Evolutionary conservation across 176 grass and related monocot species (phyloP).

Genomic region (Rhynchospora tenuis): DNA sequence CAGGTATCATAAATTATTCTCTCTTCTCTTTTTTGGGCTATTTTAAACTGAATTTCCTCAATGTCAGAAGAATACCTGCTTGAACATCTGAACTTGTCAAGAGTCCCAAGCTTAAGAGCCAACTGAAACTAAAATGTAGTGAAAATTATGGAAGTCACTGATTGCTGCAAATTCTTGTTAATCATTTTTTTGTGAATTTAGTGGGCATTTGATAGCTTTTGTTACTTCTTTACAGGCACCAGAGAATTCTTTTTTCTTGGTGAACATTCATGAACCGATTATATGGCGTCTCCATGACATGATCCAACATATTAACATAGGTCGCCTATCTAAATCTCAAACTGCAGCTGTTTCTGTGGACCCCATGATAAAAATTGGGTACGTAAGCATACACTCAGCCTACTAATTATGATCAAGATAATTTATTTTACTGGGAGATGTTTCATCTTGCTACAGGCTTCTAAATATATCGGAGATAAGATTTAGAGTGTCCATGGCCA

Average conservation of each 20-base stretch:
- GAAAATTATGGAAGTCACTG: neutral
- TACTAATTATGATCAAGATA: neutral
- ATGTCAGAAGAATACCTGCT: neutral
- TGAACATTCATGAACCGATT: constrained; percentile 90
- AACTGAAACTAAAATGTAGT: neutral
- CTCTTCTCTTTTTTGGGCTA: neutral
- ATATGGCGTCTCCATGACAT: constrained; percentile 97
- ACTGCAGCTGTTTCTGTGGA: constrained; percentile 87
- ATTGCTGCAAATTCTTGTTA: constrained; percentile 10
- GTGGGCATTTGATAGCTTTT: neutral
- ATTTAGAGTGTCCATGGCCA: constrained; percentile 96
- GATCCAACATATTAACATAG: constrained; percentile 77
- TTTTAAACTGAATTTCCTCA: neutral
- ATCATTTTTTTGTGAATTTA: constrained; percentile 15
- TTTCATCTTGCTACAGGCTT: constrained; percentile 46
- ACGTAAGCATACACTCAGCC: constrained; percentile 13
- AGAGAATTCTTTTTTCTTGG: constrained; percentile 76
- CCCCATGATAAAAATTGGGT: constrained; percentile 94
- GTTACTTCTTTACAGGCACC: constrained; percentile 54
- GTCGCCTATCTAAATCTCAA: constrained; percentile 53
- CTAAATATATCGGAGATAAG: constrained; percentile 87
- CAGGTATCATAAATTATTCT: constrained; percentile 45
- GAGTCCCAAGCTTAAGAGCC: constrained; percentile 9
- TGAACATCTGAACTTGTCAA: neutral
- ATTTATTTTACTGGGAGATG: constrained; percentile 2